Base-by-base conservation (phyloP, 176 grass and related monocot species). In the Bothriochloa decipiens region DNA sequence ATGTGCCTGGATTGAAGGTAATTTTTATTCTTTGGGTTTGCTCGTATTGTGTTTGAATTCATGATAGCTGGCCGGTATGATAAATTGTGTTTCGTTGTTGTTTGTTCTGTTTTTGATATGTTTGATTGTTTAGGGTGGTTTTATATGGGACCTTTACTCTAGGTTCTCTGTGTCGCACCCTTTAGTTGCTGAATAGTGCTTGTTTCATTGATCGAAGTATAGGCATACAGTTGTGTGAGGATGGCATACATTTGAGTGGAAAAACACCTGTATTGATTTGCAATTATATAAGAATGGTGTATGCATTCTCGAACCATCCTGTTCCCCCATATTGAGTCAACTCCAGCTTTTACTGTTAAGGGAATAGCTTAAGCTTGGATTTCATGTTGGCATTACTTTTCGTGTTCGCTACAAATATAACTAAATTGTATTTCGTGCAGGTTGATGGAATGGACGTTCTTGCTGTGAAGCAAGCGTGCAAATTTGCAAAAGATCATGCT, bases 361-460 rank as follows among this genome's bases (percentile, higher is more conserved):
- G 37, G 32, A 20, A 49, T 60, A 52, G 13, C 25, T 73, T 39
- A 57, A 83, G 73, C 15, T 78, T 66, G 10, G 5, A 41, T 55
- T 78, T 43, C 36, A 74, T 83, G n/a, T 69, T 74, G 45, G 32
- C 23, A 28, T 63, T 70, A 77, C 42, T 55, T 70, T 55, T 76
- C 36, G 15, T 60, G 52, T 45, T 77, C 70, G 26, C 23, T 43
- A 17, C 20, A 71, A 26, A 83, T 20, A 71, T 81, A 3, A 3
- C 60, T 18, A 10, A 75, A 40, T 28, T 43, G 3, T 83, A 8
- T 67, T 39, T 50, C 42, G 11, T 79, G 85, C 53, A 98, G 96
- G 96, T 98, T 20, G 96, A 98, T 68, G 96, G 93, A 90, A 98
- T 98, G 96, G 92, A 95, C 87, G 93, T 87, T 82, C 85, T 98